A percentile compares a stretch with the other conserved stretches of the same genome.
phyloP scores from a whole-genome alignment of 805 yeast genomes.

The Saccharomycopsis fodiens region DNA sequence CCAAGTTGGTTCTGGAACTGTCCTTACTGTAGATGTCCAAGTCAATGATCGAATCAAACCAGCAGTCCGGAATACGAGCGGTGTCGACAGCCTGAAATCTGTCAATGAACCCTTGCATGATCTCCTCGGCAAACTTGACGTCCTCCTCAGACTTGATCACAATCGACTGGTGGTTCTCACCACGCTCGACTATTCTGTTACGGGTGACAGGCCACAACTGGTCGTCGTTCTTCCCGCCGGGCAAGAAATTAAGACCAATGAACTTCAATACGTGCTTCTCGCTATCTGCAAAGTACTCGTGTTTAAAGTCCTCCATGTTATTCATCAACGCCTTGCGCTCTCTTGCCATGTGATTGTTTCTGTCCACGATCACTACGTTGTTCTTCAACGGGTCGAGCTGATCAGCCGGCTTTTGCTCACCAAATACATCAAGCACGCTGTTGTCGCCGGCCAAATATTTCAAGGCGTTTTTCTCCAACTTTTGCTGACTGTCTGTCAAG shows the following conservation, averaged over 20 bases:
- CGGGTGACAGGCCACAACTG: conserved; percentile 46
- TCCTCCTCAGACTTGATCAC: conserved; percentile 34
- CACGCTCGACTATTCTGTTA: conserved; percentile 56
- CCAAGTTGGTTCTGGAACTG: conserved; percentile 46
- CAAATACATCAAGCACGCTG: neutral
- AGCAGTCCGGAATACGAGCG: conserved; percentile 46
- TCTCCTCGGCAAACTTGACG: conserved; percentile 43
- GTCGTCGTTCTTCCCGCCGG: conserved; percentile 20
- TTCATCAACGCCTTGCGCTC: conserved; percentile 65
- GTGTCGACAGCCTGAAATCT: conserved; percentile 57
- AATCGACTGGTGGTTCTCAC: conserved; percentile 85
- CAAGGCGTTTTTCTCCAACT: conserved; percentile 43
- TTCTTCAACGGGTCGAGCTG: conserved; percentile 16
- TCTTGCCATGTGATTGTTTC: conserved; percentile 68
- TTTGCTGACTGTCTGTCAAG: conserved; percentile 37
- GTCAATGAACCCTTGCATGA: conserved; percentile 67
- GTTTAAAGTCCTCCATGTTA: conserved; percentile 38
- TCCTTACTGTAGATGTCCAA: conserved; percentile 36
- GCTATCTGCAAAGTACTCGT: conserved; percentile 32
- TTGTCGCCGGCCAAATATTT: conserved; percentile 22
- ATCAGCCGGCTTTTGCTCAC: too few relatives aligned
- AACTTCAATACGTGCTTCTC: conserved; percentile 33
- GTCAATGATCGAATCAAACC: conserved; percentile 60
- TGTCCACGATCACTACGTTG: conserved; percentile 62
- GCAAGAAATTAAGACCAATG: conserved; percentile 63